A percentile compares a stretch with the other conserved stretches of the same genome.
Conservation (phyloP, 352 stramenopile genomes). For the Phytophthora fragariaefolia region DNA sequence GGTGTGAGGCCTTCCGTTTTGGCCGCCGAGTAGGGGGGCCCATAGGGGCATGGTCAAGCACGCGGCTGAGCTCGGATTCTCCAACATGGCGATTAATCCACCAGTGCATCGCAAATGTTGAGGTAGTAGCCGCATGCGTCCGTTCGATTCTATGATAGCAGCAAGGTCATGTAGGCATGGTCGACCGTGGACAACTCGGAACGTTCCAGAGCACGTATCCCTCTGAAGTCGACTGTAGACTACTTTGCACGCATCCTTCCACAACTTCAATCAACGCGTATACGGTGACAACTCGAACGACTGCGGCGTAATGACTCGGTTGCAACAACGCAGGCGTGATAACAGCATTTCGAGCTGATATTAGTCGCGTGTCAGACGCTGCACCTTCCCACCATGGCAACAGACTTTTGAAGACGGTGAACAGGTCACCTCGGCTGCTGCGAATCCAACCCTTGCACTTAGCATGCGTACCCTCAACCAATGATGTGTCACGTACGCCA, state of each 20-base stretch:
- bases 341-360: neutral
- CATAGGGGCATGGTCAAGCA: neutral
- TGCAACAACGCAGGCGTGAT: conserved; percentile 2
- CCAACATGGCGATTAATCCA: conserved; percentile 1
- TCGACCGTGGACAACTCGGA: neutral
- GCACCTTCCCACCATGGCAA: conserved; percentile 1
- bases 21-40: neutral
- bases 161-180: conserved; percentile 11
- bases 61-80: neutral
- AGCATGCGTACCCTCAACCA: conserved; percentile 7
- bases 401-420: neutral
- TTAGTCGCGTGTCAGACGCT: neutral
- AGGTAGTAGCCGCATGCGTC: neutral
- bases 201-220: conserved; percentile 2
- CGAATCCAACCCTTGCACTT: conserved; percentile 11
- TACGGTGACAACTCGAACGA: neutral
- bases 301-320: neutral
- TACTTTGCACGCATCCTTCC: neutral
- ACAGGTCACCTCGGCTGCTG: neutral
- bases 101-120: conserved; percentile 4
- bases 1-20: neutral
- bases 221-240: neutral
- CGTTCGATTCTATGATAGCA: conserved; percentile 5
- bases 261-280: conserved; percentile 1
- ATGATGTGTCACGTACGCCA: conserved; percentile 2